These are phyloP conservation scores for Inosperma sp. DNA, from an alignment of 768 basidiomycete genomes.

Conservation along the genomic window DNA sequence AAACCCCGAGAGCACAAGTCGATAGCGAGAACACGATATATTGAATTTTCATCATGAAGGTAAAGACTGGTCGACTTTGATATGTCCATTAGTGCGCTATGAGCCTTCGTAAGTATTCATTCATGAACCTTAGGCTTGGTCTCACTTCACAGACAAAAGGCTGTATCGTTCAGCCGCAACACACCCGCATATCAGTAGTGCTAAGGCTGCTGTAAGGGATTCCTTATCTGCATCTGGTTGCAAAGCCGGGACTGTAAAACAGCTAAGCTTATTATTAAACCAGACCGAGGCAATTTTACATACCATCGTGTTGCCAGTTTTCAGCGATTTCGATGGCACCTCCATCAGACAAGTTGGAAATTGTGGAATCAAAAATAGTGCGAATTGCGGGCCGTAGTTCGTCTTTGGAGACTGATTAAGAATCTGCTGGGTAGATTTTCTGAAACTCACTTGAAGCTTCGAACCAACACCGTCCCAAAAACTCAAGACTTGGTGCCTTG, in stretches of 20 bases:
- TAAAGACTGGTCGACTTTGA: conserved; percentile 78
- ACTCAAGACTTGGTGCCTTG: conserved; percentile 64
- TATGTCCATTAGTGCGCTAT: conserved; percentile 75
- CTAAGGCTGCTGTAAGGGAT: conserved; percentile 54
- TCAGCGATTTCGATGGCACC: conserved; percentile 57
- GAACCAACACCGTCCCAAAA: conserved; percentile 73
- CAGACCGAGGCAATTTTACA: conserved; percentile 15
- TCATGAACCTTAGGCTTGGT: not conserved
- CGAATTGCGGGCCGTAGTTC: conserved; percentile 77
- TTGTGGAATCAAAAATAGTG: conserved; percentile 70
- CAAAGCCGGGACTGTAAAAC: conserved; percentile 51
- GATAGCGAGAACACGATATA: conserved; percentile 69
- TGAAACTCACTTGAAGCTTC: conserved; percentile 57
- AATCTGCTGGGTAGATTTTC: conserved; percentile 1
- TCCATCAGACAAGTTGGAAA: conserved; percentile 63
- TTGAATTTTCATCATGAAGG: conserved; percentile 66
- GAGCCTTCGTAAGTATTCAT: not conserved
- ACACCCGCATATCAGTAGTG: conserved; percentile 78
- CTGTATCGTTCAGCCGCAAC: conserved; percentile 78
- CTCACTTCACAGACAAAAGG: conserved; percentile 67
- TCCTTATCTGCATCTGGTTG: conserved; percentile 60
- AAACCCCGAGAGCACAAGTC: conserved; percentile 92
- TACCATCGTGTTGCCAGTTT: conserved; percentile 62
- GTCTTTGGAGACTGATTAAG: conserved; percentile 34
- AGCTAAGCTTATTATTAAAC: not conserved